These are phyloP conservation scores for Durusdinium trenchii DNA, from an alignment of 73 alveolate species.

Conservation along the genomic window DNA sequence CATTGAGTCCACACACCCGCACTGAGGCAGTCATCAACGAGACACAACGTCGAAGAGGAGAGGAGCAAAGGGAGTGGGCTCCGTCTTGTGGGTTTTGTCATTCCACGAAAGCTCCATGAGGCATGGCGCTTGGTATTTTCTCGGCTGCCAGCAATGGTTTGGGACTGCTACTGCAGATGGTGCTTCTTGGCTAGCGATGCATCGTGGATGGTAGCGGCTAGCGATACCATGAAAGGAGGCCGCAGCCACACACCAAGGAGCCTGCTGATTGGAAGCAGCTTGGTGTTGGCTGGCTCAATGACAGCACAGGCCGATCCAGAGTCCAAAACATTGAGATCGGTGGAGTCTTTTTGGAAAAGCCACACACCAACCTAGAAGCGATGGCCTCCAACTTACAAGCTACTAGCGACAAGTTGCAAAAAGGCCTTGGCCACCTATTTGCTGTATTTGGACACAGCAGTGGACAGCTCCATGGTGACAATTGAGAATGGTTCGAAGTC, in stretches of 20 bases:
- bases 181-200: background rate
- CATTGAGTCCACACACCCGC: background rate
- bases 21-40: slow-evolving; percentile 40
- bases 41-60: slow-evolving; percentile 75
- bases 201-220: background rate
- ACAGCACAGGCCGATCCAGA: slow-evolving; percentile 35
- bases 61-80: background rate
- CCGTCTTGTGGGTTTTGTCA: background rate
- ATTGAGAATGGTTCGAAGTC: no score
- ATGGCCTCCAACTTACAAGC: background rate
- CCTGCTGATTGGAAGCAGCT: slow-evolving; percentile 57
- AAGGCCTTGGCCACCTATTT: slow-evolving; percentile 89
- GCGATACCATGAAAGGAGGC: background rate
- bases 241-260: slow-evolving; percentile 12
- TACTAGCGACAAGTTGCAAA: background rate
- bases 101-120: background rate
- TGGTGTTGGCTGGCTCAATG: slow-evolving; percentile 64
- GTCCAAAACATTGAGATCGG: background rate
- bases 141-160: slow-evolving; percentile 64
- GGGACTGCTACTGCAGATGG: slow-evolving; percentile 39
- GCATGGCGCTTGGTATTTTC: slow-evolving; percentile 70
- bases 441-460: slow-evolving; percentile 82
- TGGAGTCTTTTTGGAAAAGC: no score
- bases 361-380: no score
- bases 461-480: slow-evolving; percentile 19